Conservation (phyloP, 225 moss, liverwort and hornwort species). For the Sphagnum tenellum region DNA sequence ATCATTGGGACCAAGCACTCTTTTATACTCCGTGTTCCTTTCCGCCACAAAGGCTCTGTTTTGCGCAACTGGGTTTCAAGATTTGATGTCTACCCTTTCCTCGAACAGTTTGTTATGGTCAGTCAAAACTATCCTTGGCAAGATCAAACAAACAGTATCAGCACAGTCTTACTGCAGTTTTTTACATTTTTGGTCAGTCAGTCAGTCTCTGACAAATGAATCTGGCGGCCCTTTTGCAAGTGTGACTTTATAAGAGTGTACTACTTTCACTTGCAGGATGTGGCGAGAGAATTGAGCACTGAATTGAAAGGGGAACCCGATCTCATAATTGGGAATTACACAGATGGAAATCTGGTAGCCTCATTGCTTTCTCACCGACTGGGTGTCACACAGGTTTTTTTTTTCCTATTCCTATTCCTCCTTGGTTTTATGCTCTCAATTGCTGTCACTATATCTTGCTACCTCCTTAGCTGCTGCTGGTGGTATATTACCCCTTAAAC, state of each 20-base stretch:
- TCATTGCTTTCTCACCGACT: conserved; percentile 69
- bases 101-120: conserved; percentile 75
- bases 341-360: conserved; percentile 91
- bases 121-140: background rate
- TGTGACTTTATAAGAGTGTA: too few relatives aligned
- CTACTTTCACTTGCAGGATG: conserved; percentile 43
- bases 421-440: too few relatives aligned
- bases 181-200: too few relatives aligned
- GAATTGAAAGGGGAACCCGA: conserved; percentile 69
- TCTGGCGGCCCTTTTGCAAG: too few relatives aligned
- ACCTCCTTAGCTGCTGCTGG: background rate
- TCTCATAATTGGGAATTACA: conserved; percentile 86
- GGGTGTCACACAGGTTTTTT: conserved; percentile 74
- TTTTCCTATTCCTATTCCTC: too few relatives aligned
- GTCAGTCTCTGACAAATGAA: background rate
- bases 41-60: conserved; percentile 44
- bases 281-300: conserved; percentile 34
- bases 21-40: conserved; percentile 75
- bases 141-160: too few relatives aligned
- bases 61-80: conserved; percentile 88
- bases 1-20: conserved; percentile 62
- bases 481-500: conserved; percentile 2
- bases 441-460: too few relatives aligned
- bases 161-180: too few relatives aligned
- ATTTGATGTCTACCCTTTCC: conserved; percentile 88